Percentiles rank a stretch among this genome's conserved stretches.
Evolutionary conservation across 1,139 yeast genomes (phyloP).

Genomic region (Debaryomyces psychrophilus): DNA sequence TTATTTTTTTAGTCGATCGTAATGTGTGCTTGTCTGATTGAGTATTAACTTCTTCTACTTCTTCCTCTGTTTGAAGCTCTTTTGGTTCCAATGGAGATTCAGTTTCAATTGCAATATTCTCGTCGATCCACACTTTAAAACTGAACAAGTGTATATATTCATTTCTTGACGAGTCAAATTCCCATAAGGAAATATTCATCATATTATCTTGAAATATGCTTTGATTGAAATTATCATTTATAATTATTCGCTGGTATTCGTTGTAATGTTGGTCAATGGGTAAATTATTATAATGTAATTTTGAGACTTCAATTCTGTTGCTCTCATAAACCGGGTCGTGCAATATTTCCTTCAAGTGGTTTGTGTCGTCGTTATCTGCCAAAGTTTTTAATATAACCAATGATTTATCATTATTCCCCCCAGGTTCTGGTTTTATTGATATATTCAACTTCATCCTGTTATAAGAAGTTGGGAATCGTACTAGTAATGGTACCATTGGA

Average conservation of each 20-base stretch:
- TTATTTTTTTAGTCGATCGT: background rate
- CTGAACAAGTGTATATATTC: slow-evolving; percentile 28
- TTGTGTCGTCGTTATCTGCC: slow-evolving; percentile 16
- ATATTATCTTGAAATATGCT: slow-evolving; percentile 21
- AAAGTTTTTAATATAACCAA: slow-evolving; percentile 33
- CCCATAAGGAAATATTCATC: slow-evolving; percentile 38
- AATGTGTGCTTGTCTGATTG: slow-evolving; percentile 1
- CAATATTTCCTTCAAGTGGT: slow-evolving; percentile 14
- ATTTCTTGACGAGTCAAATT: slow-evolving; percentile 21
- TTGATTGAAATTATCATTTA: slow-evolving; percentile 34
- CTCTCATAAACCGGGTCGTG: slow-evolving; percentile 1
- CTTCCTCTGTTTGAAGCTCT: background rate
- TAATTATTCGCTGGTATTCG: slow-evolving; percentile 29
- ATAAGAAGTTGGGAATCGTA: slow-evolving; percentile 27
- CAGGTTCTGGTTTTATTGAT: slow-evolving; percentile 21
- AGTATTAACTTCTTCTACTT: slow-evolving; percentile 5
- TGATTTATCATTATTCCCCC: slow-evolving; percentile 18
- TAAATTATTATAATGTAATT: slow-evolving; percentile 28
- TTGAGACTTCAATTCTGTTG: slow-evolving; percentile 29
- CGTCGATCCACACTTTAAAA: slow-evolving; percentile 38
- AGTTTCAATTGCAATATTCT: slow-evolving; percentile 2
- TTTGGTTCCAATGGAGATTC: slow-evolving; percentile 2
- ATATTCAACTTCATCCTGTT: slow-evolving; percentile 33
- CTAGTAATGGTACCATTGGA: slow-evolving; percentile 29
- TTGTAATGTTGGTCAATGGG: slow-evolving; percentile 28